Conservation (phyloP, 108 stramenopile species). For the Skeletonema grethae region DNA sequence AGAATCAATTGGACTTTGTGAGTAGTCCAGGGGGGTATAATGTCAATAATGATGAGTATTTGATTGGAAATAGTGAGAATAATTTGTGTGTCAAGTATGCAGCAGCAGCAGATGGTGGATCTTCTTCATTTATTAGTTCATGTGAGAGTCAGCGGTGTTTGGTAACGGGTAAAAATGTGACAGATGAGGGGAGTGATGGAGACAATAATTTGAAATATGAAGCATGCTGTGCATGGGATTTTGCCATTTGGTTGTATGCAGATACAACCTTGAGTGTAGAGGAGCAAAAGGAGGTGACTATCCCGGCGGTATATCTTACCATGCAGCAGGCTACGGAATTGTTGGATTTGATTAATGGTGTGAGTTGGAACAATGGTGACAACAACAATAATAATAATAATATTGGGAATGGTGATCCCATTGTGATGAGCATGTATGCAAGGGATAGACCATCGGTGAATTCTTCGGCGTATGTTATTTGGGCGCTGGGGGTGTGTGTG, state of each 20-base stretch:
- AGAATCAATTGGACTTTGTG: constrained; percentile 9
- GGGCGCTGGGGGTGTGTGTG: constrained; percentile 56
- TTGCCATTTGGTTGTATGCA: constrained; percentile 39
- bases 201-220: constrained; percentile 8
- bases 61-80: constrained; percentile 14
- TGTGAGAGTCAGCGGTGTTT: constrained; percentile 53
- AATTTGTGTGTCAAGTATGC: constrained; percentile 48
- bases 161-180: constrained; percentile 43
- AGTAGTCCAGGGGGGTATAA: constrained; percentile 30
- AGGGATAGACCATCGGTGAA: constrained; percentile 45
- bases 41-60: constrained; percentile 29
- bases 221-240: constrained; percentile 71
- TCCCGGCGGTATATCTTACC: constrained; percentile 58
- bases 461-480: constrained; percentile 50
- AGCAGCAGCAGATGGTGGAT: neutral
- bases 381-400: neutral
- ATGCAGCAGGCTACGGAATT: constrained; percentile 45
- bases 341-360: constrained; percentile 23
- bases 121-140: constrained; percentile 5
- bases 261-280: constrained; percentile 30
- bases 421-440: constrained; percentile 31
- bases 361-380: neutral
- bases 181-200: neutral
- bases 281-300: constrained; percentile 9
- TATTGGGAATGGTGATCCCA: constrained; percentile 14